Evolutionary conservation across 2,329 filamentous ascomycete species (phyloP).

Genomic region (Mollisia scopiformis): DNA sequence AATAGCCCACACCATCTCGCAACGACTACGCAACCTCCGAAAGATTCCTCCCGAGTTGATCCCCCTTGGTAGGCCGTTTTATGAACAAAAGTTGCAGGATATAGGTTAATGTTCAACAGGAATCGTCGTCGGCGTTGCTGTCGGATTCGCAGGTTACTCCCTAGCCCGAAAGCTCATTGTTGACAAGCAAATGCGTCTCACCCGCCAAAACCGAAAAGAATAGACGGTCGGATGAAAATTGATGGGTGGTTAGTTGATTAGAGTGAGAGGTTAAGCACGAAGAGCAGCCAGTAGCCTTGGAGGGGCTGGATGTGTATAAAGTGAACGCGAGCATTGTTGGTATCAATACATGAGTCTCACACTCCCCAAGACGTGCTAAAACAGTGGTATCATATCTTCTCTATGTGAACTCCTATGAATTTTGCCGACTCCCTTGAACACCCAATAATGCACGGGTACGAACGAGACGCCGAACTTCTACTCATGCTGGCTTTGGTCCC

Average conservation of each 20-base stretch:
- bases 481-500: conserved; percentile 78
- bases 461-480: not conserved
- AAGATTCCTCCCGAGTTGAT: conserved; percentile 92
- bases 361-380: not conserved
- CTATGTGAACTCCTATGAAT: conserved; percentile 11
- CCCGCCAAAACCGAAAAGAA: conserved; percentile 59
- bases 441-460: conserved; percentile 19
- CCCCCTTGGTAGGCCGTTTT: conserved; percentile 75
- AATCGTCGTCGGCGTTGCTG: conserved; percentile 83
- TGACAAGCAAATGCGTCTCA: conserved; percentile 91
- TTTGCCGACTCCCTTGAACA: conserved; percentile 24
- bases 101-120: conserved; percentile 47
- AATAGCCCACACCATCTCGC: conserved; percentile 92
- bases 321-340: conserved; percentile 23
- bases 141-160: conserved; percentile 83
- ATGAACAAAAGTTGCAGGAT: not conserved
- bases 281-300: not conserved
- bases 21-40: conserved; percentile 88
- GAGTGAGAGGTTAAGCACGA: not conserved
- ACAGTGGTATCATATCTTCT: not conserved
- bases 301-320: conserved; percentile 27
- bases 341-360: conserved; percentile 21
- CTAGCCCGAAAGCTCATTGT: conserved; percentile 78
- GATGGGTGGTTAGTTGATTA: not conserved
- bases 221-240: conserved; percentile 24